Evolutionary conservation across 1,139 yeast species (phyloP), one percentile per base, ranked within the genome.

Genomic region (Magnusiomyces paraingens): DNA sequence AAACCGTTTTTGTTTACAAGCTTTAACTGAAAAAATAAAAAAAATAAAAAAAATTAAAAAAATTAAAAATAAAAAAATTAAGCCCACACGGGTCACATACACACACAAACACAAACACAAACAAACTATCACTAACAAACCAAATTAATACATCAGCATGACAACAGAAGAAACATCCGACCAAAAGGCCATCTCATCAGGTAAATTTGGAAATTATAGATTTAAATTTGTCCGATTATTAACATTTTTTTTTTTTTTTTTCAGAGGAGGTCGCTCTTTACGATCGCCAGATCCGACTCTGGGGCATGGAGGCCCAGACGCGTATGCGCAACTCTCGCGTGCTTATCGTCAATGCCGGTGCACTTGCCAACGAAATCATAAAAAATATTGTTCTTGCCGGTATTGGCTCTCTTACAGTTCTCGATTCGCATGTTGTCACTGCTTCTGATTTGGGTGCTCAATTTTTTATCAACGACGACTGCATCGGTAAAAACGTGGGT

Each of bases 271-370:
- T 91, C 55, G 96, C 95, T 1, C 75, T 91, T 32, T 93, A 93
- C 67, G 99, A 93, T 70, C 80, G 99, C 57, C 99, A 93, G 69
- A 91, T 93, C 62, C 73, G 99, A 60, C 76, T 93, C 41, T 93
- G 99, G 99, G 99, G 99, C 12, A 77, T 93, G 71, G 94, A 87
- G 32, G 95, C 98, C 15, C 99, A 93, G 69, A 77, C 82, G 51
- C 74, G 90, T 51, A 80, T 93, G 73, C 77, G 95, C 48, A 80
- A 84, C 29, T 85, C 97, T 15, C 79, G 79, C 53, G 76, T 91
- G 8, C 73, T 93, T 52, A 66, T 90, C 42, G 73, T 89, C 38
- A 83, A 84, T 59, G 63, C 86, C 36, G 84, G 89, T 10, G 87
- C 87, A 0, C 74, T 86, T 11, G 93, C 94, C 2, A 81, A 84